Evolutionary conservation across 225 moss, liverwort and hornwort genomes (phyloP), one percentile per base, ranked within the genome.

Genomic region (Pleurozium schreberi): DNA sequence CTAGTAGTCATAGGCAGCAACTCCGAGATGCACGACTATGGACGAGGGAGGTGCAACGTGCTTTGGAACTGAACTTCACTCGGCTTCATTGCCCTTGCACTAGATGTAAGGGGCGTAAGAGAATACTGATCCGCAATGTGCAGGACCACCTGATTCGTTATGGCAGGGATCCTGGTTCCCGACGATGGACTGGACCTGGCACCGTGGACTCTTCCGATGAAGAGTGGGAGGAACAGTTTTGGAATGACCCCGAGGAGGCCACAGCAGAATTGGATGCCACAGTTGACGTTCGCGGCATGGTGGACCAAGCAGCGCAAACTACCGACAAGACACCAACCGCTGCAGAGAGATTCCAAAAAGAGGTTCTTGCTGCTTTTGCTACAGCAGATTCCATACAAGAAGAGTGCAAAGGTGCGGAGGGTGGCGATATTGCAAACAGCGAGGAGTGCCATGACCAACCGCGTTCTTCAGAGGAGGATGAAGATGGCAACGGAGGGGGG

Each of bases 91-190:
- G 36, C 38, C 68, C 20, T 38, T 68, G n/a, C 12, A 38, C 7
- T 22, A n/a, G 12, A 68, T 68, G 68, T 21, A 12, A 68, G 11
- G 38, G 68, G 1, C 11, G 12, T n/a, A 68, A 7, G 12, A 21
- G 10, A 7, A 3, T 38, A 1, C 8, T n/a, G 68, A 68, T 68
- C n/a, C 0, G 8, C 0, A 68, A 68, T 6, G 68, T 68, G 0
- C 4, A 12, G 2, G 67, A 68, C n/a, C 38, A 68, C 10, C 22
- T 68, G 0, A 68, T 38, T 5, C 21, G 8, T 8, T 10, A n/a
- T 22, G 8, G n/a, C 0, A 38, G 8, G 21, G 38, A 68, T n/a
- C 11, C 1, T 0, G 4, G 4, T n/a, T 31, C 4, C 2, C 3
- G 5, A 3, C 21, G 38, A 8, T 68, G 21, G 68, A 68, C 1